These are phyloP conservation scores for Collybia sordida DNA, from an alignment of 768 basidiomycete genomes.

Conservation along the genomic window DNA sequence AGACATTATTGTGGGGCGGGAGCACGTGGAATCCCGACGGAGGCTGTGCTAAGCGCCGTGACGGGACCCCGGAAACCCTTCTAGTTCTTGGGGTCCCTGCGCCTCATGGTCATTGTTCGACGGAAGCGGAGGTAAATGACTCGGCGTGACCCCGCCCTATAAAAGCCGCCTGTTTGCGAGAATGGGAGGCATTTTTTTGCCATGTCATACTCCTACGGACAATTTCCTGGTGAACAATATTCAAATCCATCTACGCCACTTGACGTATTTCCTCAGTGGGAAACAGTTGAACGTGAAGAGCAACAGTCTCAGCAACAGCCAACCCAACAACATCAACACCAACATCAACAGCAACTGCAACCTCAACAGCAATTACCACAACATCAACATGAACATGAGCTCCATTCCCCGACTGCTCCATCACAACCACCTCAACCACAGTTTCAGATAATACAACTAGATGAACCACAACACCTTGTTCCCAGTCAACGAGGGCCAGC, in stretches of 20 bases:
- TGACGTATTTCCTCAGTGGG: constrained; percentile 38
- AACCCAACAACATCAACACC: constrained; percentile 30
- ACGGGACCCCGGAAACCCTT: constrained; percentile 20
- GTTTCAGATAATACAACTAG: constrained; percentile 27
- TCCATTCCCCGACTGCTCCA: constrained; percentile 24
- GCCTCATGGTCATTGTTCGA: constrained; percentile 37
- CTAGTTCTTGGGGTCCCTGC: constrained; percentile 17
- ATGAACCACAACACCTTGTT: constrained; percentile 28
- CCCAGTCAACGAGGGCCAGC: constrained; percentile 25
- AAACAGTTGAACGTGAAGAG: constrained; percentile 40
- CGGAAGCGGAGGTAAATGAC: constrained; percentile 28
- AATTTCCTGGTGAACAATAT: constrained; percentile 45
- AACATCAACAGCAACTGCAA: constrained; percentile 18
- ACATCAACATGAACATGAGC: constrained; percentile 22
- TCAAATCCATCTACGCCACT: constrained; percentile 50
- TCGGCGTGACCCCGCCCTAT: constrained; percentile 32
- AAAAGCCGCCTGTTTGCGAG: constrained; percentile 20
- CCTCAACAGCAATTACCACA: constrained; percentile 21
- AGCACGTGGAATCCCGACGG: constrained; percentile 30
- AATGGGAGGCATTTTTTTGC: constrained; percentile 24
- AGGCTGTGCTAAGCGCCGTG: constrained; percentile 22
- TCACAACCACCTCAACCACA: constrained; percentile 24
- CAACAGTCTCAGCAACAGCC: constrained; percentile 37
- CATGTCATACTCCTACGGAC: constrained; percentile 51
- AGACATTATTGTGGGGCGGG: not conserved